A percentile compares a stretch with the other conserved stretches of the same genome.
Evolutionary conservation across 2,329 filamentous ascomycete genomes (phyloP).

Genomic region (Neoscytalidium dimidiatum): DNA sequence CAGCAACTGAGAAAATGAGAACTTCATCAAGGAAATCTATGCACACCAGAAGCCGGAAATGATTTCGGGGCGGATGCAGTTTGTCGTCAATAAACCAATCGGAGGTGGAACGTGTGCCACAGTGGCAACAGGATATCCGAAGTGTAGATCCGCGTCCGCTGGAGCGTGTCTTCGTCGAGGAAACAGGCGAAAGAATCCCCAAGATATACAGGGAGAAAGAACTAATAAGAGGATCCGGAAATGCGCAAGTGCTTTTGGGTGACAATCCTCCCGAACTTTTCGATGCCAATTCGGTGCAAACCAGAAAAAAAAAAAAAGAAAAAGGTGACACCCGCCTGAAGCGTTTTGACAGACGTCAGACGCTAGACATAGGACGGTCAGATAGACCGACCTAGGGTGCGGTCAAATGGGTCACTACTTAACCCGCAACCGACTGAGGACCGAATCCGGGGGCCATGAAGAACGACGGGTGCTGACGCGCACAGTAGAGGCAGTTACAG

Average conservation of each 20-base stretch:
- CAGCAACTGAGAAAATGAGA: conserved; percentile 10
- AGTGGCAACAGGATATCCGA: conserved; percentile 5
- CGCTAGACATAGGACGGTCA: conserved; percentile 8
- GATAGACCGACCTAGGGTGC: neutral
- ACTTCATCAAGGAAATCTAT: conserved; percentile 20
- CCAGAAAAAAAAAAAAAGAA: conserved; percentile 3
- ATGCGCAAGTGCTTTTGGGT: conserved; percentile 20
- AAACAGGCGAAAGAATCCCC: conserved; percentile 11
- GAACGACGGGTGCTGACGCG: conserved; percentile 39
- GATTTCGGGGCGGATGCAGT: conserved; percentile 18
- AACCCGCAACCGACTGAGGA: conserved; percentile 40
- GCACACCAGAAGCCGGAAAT: conserved; percentile 14
- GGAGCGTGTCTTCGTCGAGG: conserved; percentile 20
- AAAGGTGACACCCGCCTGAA: neutral
- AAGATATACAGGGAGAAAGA: conserved; percentile 17
- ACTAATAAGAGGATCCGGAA: conserved; percentile 11
- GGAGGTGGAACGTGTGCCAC: conserved; percentile 7
- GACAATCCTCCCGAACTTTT: conserved; percentile 18
- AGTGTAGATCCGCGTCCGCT: conserved; percentile 18
- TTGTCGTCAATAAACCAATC: conserved; percentile 18
- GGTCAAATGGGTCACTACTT: conserved; percentile 6
- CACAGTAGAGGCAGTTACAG: conserved; percentile 41
- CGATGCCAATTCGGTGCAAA: conserved; percentile 17
- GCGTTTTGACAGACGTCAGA: neutral
- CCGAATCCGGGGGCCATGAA: conserved; percentile 42